Evolutionary conservation across 768 basidiomycete genomes (phyloP), one percentile per base, ranked within the genome.

Genomic region (Rhodotorula graminis): DNA sequence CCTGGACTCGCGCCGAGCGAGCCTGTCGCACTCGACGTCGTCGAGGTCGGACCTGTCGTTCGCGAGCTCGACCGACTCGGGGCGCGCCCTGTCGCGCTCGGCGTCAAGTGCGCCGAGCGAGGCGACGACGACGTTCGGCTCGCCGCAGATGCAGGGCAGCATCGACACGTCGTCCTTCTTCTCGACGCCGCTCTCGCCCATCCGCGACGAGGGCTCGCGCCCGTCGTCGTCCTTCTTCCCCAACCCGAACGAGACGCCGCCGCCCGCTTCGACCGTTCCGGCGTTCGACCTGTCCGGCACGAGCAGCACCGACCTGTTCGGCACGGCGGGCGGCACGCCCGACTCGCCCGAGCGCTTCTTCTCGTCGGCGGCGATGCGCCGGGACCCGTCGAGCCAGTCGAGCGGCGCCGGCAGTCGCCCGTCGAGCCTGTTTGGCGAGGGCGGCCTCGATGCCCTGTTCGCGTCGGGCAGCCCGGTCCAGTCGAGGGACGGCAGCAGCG

Each of bases 91-190:
- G 33, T 21, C 37, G 10, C 12, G 40, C 11, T 29, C 49, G 37
- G 31, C 59, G 16, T 59, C 40, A 23, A 11, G 7, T 9, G 18
- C 27, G 9, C n/a, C 52, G 7, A 31, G 37, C 53, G 67, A 68
- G 18, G 25, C 58, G 21, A 47, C 33, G 16, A 33, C 58, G 21
- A 47, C 33, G 16, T 33, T 44, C 46, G 49, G 56, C 40, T 58
- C 66, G 3, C 64, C 64, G 64, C 65, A 25, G 3, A 56, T 56
- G 64, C 65, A 25, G 56, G 49, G 33, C 49, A 64, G 59, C 23
- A 49, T 75, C 62, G 74, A 75, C 52, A 66, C 68, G 37, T 70
- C 70, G 12, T 72, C 71, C 3, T 75, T 70, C 65, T 58, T 72
- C 40, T 46, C 67, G 12, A 46, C 70, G 0, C 74, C 74, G 0